These are phyloP conservation scores for Carex kokanica DNA, from an alignment of 176 grass and related monocot genomes.

Conservation along the genomic window DNA sequence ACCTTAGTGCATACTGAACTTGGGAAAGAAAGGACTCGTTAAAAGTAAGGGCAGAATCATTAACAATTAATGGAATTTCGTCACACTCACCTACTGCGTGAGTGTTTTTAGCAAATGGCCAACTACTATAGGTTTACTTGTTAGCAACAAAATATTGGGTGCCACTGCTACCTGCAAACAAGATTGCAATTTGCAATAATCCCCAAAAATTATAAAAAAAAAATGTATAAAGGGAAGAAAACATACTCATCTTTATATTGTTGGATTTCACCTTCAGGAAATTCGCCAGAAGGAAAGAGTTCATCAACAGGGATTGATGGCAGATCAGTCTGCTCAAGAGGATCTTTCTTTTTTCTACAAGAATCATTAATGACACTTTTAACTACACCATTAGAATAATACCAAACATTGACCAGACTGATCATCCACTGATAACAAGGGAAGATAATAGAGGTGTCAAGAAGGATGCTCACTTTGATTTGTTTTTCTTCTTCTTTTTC, in stretches of 20 bases:
- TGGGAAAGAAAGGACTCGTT: neutral
- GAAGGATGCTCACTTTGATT: slow-evolving; percentile 48
- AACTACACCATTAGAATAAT: neutral
- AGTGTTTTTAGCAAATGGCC: neutral
- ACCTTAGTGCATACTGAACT: neutral
- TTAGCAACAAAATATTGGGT: neutral
- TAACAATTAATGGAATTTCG: neutral
- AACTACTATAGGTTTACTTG: slow-evolving; percentile 11
- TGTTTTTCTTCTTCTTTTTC: slow-evolving; percentile 90
- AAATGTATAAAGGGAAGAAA: slow-evolving; percentile 13
- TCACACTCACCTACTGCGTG: neutral
- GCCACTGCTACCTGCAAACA: neutral
- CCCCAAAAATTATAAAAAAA: neutral
- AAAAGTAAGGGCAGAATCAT: slow-evolving; percentile 4
- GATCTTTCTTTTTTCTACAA: slow-evolving; percentile 77
- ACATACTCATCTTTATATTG: slow-evolving; percentile 85
- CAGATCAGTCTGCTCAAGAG: slow-evolving; percentile 72
- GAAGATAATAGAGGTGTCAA: slow-evolving; percentile 7
- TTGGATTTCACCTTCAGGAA: slow-evolving; percentile 84
- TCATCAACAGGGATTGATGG: slow-evolving; percentile 91
- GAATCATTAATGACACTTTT: neutral
- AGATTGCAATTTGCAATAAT: neutral
- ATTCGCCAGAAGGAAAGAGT: slow-evolving; percentile 76
- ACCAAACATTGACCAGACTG: slow-evolving; percentile 13
- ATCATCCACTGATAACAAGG: slow-evolving; percentile 1